A percentile compares a stretch with the other conserved stretches of the same genome.
Conservation (phyloP, 495 filamentous ascomycete species). For the Wilcoxina mikolae region DNA sequence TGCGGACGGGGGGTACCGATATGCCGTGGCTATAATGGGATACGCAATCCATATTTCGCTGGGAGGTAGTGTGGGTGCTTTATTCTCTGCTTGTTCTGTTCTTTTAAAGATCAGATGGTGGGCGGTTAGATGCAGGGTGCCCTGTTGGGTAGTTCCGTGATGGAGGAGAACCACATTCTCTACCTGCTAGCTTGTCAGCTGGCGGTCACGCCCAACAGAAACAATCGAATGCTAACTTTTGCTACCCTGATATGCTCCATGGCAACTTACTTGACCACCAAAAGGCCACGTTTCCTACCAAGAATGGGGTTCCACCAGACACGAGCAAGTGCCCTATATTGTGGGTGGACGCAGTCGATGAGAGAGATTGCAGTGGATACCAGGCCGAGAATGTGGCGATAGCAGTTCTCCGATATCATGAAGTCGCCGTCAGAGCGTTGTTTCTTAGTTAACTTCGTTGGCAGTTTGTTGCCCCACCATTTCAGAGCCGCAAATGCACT, state of each 20-base stretch:
- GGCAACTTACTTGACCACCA: neutral
- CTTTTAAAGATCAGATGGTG: conserved; percentile 52
- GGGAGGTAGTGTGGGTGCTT: conserved; percentile 27
- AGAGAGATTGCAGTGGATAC: neutral
- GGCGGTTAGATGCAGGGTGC: conserved; percentile 48
- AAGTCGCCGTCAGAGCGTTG: neutral
- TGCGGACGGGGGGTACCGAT: conserved; percentile 54
- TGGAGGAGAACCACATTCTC: conserved; percentile 50
- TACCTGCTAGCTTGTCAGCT: conserved; percentile 33
- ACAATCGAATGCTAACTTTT: conserved; percentile 14
- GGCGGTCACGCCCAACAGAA: neutral
- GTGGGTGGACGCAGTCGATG: neutral
- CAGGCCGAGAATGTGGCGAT: neutral
- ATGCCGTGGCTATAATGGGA: conserved; percentile 64
- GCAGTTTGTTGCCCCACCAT: too few relatives aligned
- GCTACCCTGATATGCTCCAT: conserved; percentile 28
- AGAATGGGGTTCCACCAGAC: neutral
- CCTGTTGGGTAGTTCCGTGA: conserved; percentile 44
- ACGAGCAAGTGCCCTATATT: neutral
- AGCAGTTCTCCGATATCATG: neutral
- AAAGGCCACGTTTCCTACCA: neutral
- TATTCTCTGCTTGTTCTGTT: conserved; percentile 8
- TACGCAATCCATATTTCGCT: conserved; percentile 86
- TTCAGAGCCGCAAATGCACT: too few relatives aligned
- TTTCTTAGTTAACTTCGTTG: too few relatives aligned